phyloP scores from a whole-genome alignment of 2,329 filamentous ascomycete species.

The Neofusicoccum cordaticola region DNA sequence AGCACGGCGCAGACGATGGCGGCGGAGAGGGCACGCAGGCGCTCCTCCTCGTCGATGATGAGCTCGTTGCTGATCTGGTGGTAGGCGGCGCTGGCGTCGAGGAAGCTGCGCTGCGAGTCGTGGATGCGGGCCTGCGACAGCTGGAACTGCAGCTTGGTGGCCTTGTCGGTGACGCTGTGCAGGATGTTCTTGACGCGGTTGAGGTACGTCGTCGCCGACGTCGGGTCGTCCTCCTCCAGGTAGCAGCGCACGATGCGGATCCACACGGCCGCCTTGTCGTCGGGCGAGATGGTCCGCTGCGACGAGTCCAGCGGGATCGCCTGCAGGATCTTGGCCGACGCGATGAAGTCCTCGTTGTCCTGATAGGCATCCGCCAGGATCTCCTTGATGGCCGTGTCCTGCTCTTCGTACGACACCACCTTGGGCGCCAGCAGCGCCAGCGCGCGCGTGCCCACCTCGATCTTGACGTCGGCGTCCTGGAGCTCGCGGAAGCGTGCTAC shows the following conservation, averaged over 20 bases:
- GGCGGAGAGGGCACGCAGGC: constrained; percentile 77
- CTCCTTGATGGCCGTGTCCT: constrained; percentile 74
- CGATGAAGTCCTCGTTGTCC: constrained; percentile 72
- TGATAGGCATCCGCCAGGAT: constrained; percentile 83
- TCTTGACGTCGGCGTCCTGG: constrained; percentile 62
- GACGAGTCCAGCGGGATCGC: constrained; percentile 86
- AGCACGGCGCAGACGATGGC: constrained; percentile 91
- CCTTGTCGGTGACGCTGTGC: constrained; percentile 69
- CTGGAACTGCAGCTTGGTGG: constrained; percentile 79
- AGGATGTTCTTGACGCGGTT: constrained; percentile 96
- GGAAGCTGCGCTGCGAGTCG: constrained; percentile 84
- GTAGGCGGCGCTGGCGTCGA: constrained; percentile 84
- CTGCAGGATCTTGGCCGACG: constrained; percentile 74
- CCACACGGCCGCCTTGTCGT: constrained; percentile 82
- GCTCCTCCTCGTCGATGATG: constrained; percentile 80
- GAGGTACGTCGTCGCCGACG: constrained; percentile 77
- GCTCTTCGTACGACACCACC: constrained; percentile 77
- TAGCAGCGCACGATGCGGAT: constrained; percentile 92
- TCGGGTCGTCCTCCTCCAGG: constrained; percentile 89
- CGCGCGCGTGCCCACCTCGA: constrained; percentile 73
- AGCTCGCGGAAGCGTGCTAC: constrained; percentile 61
- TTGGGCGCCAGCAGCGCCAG: constrained; percentile 65
- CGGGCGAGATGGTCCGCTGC: constrained; percentile 77
- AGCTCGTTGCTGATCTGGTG: constrained; percentile 78
- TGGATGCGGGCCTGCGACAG: constrained; percentile 90